Conservation (phyloP, 176 grass and related monocot species). For the Elaeis guineensis region DNA sequence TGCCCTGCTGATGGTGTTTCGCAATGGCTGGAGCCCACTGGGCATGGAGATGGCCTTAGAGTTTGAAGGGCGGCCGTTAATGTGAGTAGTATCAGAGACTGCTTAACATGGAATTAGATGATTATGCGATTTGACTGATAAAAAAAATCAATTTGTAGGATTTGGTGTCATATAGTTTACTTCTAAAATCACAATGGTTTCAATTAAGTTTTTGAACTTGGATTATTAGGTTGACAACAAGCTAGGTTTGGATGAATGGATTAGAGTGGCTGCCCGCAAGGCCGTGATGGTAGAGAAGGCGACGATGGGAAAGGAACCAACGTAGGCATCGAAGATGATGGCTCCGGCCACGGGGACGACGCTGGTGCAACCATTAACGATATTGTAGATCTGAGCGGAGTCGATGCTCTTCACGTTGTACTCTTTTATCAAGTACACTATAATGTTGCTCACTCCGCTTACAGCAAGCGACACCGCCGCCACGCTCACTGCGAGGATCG, state of each 20-base stretch:
- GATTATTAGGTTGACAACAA: too few species aligned
- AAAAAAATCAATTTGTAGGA: too few species aligned
- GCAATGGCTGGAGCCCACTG: too few species aligned
- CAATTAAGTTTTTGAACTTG: too few species aligned
- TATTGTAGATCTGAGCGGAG: constrained; percentile 60
- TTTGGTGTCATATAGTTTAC: too few species aligned
- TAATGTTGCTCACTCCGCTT: constrained; percentile 32
- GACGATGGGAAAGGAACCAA: constrained; percentile 59
- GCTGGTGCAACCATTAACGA: constrained; percentile 41
- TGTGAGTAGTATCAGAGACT: too few species aligned
- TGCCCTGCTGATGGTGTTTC: background rate
- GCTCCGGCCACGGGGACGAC: constrained; percentile 53
- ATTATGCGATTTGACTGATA: too few species aligned
- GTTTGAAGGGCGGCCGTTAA: too few species aligned
- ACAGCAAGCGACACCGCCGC: constrained; percentile 21
- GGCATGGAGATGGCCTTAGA: too few species aligned
- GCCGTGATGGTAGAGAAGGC: constrained; percentile 25
- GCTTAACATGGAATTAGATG: too few species aligned
- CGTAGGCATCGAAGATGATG: constrained; percentile 61
- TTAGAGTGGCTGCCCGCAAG: constrained; percentile 21
- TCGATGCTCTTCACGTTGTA: constrained; percentile 70
- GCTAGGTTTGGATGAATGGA: too few species aligned
- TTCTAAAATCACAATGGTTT: too few species aligned
- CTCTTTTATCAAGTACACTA: constrained; percentile 53
- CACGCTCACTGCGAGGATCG: constrained; percentile 24